Evolutionary conservation across 805 yeast species (phyloP).

Genomic region (Scheffersomyces stipitis): DNA sequence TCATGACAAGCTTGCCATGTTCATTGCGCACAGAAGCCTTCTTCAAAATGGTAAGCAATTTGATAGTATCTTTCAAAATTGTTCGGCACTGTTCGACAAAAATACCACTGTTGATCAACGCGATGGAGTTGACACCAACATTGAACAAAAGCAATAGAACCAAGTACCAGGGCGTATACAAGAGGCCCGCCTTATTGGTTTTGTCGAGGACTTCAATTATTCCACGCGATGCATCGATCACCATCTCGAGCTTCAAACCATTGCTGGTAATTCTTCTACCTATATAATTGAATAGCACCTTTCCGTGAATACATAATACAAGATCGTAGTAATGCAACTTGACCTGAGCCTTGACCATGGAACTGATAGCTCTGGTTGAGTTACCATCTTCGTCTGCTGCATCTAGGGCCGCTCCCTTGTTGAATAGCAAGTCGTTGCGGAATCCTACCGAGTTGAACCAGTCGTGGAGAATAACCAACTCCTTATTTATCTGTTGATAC

Average conservation of each 20-base stretch:
- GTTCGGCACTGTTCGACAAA: conserved; percentile 21
- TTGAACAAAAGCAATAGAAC: conserved; percentile 45
- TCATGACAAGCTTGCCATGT: conserved; percentile 28
- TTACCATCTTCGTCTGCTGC: background rate
- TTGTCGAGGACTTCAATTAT: conserved; percentile 28
- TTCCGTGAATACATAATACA: conserved; percentile 35
- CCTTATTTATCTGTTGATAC: conserved; percentile 32
- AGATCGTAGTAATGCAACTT: conserved; percentile 41
- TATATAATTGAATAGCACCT: conserved; percentile 28
- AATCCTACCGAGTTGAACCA: conserved; percentile 40
- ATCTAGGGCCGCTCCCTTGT: conserved; percentile 1
- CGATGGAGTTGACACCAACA: conserved; percentile 42
- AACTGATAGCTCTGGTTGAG: conserved; percentile 11
- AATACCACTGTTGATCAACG: conserved; percentile 45
- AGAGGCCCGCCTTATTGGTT: conserved; percentile 24
- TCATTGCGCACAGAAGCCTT: conserved; percentile 31
- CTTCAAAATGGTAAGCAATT: conserved; percentile 20
- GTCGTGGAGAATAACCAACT: conserved; percentile 22
- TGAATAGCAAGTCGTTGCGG: conserved; percentile 19
- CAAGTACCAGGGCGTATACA: conserved; percentile 54
- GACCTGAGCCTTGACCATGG: conserved; percentile 33
- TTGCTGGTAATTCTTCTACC: conserved; percentile 30
- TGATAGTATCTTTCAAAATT: conserved; percentile 23
- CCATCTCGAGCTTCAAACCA: conserved; percentile 30
- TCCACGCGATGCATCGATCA: conserved; percentile 30